Conservation (phyloP, 495 filamentous ascomycete species). For the Penicillium simplicissimum region DNA sequence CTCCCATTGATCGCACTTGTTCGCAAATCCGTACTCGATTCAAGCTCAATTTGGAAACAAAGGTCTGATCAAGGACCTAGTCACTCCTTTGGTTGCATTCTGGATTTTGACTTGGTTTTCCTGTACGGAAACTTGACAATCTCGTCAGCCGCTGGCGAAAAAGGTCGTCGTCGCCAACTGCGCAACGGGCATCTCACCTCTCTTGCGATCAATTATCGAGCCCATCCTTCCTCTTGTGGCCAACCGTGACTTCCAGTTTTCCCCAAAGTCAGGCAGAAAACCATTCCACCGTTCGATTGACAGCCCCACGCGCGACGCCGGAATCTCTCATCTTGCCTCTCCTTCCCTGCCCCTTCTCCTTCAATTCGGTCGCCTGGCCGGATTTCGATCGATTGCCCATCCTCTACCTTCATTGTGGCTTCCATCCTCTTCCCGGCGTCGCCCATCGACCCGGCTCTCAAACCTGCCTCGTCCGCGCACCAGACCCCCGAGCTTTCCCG, state of each 20-base stretch:
- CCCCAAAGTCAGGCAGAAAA: background rate
- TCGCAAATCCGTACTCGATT: background rate
- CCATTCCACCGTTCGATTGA: background rate
- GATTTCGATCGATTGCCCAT: constrained; percentile 38
- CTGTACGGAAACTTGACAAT: background rate
- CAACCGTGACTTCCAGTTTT: background rate
- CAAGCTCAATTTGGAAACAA: background rate
- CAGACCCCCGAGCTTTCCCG: constrained; percentile 39
- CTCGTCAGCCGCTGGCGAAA: background rate
- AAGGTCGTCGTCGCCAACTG: background rate
- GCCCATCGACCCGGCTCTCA: constrained; percentile 57
- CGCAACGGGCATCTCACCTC: background rate
- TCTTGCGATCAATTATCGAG: background rate
- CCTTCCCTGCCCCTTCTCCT: constrained; percentile 15
- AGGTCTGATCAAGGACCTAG: background rate
- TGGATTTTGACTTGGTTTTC: background rate
- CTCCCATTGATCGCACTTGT: constrained; percentile 6
- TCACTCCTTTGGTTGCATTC: constrained; percentile 10
- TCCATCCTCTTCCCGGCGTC: constrained; percentile 55
- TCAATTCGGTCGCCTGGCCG: constrained; percentile 42
- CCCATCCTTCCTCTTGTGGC: background rate
- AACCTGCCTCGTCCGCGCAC: constrained; percentile 44
- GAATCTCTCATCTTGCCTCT: background rate
- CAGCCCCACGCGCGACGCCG: background rate
- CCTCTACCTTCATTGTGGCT: constrained; percentile 49